Evolutionary conservation across 2,329 filamentous ascomycete genomes (phyloP).

Genomic region (Colletotrichum simmondsii): DNA sequence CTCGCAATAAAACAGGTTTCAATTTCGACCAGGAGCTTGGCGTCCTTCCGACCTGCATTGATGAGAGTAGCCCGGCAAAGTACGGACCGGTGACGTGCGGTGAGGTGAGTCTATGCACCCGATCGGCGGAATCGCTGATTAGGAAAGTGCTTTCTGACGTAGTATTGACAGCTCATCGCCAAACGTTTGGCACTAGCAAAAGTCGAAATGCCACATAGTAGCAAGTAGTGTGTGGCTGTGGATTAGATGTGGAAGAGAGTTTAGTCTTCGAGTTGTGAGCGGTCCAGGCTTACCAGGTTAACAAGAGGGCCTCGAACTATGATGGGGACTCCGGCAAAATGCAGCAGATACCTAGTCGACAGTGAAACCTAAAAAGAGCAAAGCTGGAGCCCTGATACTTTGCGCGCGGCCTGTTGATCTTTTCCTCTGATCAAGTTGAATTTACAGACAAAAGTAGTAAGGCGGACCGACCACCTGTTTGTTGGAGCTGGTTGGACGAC

Average conservation of each 20-base stretch:
- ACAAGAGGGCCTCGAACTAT: not conserved
- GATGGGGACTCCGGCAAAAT: not conserved
- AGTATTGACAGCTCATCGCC: conserved; percentile 21
- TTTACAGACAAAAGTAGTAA: not conserved
- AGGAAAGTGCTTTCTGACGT: conserved; percentile 2
- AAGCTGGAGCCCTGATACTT: not conserved
- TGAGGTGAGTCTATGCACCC: conserved; percentile 40
- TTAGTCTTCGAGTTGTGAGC: not conserved
- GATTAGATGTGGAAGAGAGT: not conserved
- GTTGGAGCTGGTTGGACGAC: not conserved
- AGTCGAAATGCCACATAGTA: not conserved
- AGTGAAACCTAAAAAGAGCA: not conserved
- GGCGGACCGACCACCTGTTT: not conserved
- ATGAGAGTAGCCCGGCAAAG: conserved; percentile 56
- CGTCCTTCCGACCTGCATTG: conserved; percentile 59
- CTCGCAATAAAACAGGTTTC: conserved; percentile 40
- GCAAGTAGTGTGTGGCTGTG: not conserved
- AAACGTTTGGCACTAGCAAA: conserved; percentile 23
- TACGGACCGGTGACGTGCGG: conserved; percentile 64
- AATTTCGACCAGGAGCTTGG: conserved; percentile 63
- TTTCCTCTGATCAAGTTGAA: not conserved
- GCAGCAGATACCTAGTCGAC: not conserved
- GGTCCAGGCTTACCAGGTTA: not conserved
- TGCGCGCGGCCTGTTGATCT: not conserved
- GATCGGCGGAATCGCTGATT: not conserved